phyloP scores from a whole-genome alignment of 2,329 filamentous ascomycete species.

The Paraphoma chrysanthemicola region DNA sequence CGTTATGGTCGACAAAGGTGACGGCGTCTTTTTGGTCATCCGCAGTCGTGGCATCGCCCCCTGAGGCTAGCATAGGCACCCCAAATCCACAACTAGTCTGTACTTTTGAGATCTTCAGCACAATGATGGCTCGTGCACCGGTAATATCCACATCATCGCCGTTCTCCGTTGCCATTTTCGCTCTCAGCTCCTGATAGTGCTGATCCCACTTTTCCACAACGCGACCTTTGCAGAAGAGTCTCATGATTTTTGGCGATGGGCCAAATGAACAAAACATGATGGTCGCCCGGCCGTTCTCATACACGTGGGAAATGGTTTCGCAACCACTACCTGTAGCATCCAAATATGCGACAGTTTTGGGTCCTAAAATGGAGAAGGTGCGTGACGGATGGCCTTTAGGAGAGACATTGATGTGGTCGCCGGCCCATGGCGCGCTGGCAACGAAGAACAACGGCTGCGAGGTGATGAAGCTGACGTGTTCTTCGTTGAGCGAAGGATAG shows the following conservation, averaged over 20 bases:
- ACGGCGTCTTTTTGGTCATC: slow-evolving; percentile 19
- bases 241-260: slow-evolving; percentile 65
- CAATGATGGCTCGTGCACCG: slow-evolving; percentile 62
- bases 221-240: slow-evolving; percentile 66
- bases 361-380: slow-evolving; percentile 67
- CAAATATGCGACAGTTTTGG: slow-evolving; percentile 71
- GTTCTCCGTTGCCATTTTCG: slow-evolving; percentile 51
- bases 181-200: slow-evolving; percentile 42
- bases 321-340: slow-evolving; percentile 77
- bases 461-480: slow-evolving; percentile 69
- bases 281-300: slow-evolving; percentile 78
- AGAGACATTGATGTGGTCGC: slow-evolving; percentile 75
- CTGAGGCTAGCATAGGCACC: slow-evolving; percentile 60
- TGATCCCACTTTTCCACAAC: slow-evolving; percentile 67
- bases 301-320: slow-evolving; percentile 77
- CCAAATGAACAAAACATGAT: slow-evolving; percentile 77
- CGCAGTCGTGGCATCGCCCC: slow-evolving; percentile 2
- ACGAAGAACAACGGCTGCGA: slow-evolving; percentile 78
- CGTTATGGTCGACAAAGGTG: slow-evolving; percentile 27
- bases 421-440: slow-evolving; percentile 72
- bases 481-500: slow-evolving; percentile 60
- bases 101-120: slow-evolving; percentile 66
- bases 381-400: slow-evolving; percentile 72
- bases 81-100: slow-evolving; percentile 73
- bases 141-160: slow-evolving; percentile 32